These are phyloP conservation scores for Escovopsis sp. DNA, from an alignment of 2,329 filamentous ascomycete species.

Conservation along the genomic window DNA sequence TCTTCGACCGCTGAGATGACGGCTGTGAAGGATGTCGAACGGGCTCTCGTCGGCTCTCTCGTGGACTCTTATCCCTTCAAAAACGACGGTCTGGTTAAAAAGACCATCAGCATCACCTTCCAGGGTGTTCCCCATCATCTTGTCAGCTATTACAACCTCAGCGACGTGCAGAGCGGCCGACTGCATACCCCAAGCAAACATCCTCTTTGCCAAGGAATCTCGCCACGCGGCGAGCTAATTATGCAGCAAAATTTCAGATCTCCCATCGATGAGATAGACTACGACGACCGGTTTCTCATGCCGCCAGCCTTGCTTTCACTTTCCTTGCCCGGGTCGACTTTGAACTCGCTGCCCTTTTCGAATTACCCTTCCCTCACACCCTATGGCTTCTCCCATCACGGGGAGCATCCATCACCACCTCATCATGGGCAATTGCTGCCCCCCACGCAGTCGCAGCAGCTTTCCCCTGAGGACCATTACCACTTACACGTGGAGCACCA, in stretches of 20 bases:
- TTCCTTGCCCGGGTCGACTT: constrained; percentile 2
- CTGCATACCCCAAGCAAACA: constrained; percentile 45
- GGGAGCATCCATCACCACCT: not conserved
- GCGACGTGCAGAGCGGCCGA: constrained; percentile 54
- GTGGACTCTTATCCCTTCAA: constrained; percentile 89
- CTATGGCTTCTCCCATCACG: constrained; percentile 5
- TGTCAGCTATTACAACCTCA: constrained; percentile 75
- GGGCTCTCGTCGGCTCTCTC: constrained; percentile 58
- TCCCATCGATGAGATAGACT: constrained; percentile 46
- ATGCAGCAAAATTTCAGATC: constrained; percentile 52
- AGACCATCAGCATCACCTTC: constrained; percentile 72
- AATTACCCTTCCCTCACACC: constrained; percentile 1
- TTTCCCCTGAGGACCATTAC: not conserved
- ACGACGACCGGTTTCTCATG: constrained; percentile 5
- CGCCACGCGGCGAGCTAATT: constrained; percentile 43
- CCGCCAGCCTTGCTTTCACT: constrained; percentile 6
- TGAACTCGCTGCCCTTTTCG: not conserved
- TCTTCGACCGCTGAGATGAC: constrained; percentile 7
- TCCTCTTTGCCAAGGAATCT: constrained; percentile 21
- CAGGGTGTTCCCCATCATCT: constrained; percentile 68
- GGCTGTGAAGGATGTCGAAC: constrained; percentile 17
- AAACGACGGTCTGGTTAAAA: constrained; percentile 69
- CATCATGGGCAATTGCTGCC: not conserved
- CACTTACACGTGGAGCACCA: not conserved
- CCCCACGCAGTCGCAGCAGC: not conserved